Conservation (phyloP, 257 asterid genomes). For the Solanum bulbocastanum region DNA sequence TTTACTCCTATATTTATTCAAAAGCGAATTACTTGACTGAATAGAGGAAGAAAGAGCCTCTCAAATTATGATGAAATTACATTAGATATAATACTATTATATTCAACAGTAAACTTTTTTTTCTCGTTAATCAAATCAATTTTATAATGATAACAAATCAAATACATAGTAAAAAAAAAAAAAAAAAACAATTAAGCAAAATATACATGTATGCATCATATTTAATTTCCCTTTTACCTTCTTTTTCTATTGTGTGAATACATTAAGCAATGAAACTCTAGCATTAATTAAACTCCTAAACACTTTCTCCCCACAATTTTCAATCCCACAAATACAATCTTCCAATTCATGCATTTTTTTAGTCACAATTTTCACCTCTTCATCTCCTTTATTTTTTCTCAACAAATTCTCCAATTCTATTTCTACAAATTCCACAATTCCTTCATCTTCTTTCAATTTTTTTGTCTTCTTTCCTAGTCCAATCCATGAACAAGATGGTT, state of each 20-base stretch:
- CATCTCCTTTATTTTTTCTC: constrained; percentile 36
- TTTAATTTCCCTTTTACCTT: background rate
- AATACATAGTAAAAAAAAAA: background rate
- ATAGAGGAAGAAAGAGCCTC: too few species aligned
- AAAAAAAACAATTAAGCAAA: background rate
- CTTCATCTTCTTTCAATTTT: constrained; percentile 25
- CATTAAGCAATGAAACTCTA: constrained; percentile 76
- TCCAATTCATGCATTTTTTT: constrained; percentile 53
- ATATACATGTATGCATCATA: background rate
- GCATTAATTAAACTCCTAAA: constrained; percentile 68
- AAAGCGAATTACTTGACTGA: too few species aligned
- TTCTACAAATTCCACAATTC: constrained; percentile 35
- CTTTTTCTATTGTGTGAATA: constrained; percentile 36
- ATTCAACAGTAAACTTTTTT: background rate
- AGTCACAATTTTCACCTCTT: constrained; percentile 33
- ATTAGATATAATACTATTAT: too few species aligned
- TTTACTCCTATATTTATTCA: background rate
- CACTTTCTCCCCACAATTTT: constrained; percentile 50
- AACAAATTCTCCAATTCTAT: constrained; percentile 33
- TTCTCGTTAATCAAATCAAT: background rate
- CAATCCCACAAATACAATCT: constrained; percentile 53
- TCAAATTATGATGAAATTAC: background rate
- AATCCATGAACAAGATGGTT: constrained; percentile 27
- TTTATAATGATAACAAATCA: background rate
- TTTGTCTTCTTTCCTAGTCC: constrained; percentile 31